Evolutionary conservation across 73 alveolate species (phyloP).

Genomic region (Stentor roeselii): DNA sequence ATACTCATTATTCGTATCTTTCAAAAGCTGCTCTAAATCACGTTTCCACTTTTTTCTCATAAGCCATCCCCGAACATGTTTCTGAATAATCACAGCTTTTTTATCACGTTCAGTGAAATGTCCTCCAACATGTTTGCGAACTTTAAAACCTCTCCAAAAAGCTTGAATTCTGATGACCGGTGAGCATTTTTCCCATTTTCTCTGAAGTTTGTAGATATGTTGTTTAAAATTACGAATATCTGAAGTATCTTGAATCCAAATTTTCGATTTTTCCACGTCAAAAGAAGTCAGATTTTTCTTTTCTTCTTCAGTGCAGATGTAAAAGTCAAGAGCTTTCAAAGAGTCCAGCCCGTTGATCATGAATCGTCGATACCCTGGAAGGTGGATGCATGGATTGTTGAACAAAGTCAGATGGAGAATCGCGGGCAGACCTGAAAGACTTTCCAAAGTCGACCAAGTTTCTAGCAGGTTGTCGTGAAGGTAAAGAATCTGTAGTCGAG

Average conservation of each 20-base stretch:
- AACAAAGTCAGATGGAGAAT: conserved; percentile 52
- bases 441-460: conserved; percentile 36
- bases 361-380: conserved; percentile 62
- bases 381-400: conserved; percentile 42
- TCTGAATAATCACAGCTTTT: background rate
- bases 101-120: background rate
- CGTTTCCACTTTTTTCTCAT: background rate
- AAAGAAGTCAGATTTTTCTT: conserved; percentile 54
- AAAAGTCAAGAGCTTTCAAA: conserved; percentile 48
- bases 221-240: conserved; percentile 11
- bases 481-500: conserved; percentile 37
- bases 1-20: conserved; percentile 17
- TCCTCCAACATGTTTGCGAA: background rate
- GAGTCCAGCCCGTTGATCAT: conserved; percentile 42
- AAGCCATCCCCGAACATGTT: conserved; percentile 20
- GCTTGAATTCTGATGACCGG: background rate
- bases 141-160: background rate
- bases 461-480: conserved; percentile 39
- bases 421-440: conserved; percentile 41
- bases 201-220: conserved; percentile 28
- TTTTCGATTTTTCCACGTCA: conserved; percentile 46
- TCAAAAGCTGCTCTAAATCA: conserved; percentile 4
- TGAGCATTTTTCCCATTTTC: conserved; percentile 9
- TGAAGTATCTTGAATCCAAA: conserved; percentile 50
- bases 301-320: conserved; percentile 62